A percentile compares a stretch with the other conserved stretches of the same genome.
These are phyloP conservation scores for Boletus eberwhitei DNA, from an alignment of 768 basidiomycete genomes.

Conservation along the genomic window DNA sequence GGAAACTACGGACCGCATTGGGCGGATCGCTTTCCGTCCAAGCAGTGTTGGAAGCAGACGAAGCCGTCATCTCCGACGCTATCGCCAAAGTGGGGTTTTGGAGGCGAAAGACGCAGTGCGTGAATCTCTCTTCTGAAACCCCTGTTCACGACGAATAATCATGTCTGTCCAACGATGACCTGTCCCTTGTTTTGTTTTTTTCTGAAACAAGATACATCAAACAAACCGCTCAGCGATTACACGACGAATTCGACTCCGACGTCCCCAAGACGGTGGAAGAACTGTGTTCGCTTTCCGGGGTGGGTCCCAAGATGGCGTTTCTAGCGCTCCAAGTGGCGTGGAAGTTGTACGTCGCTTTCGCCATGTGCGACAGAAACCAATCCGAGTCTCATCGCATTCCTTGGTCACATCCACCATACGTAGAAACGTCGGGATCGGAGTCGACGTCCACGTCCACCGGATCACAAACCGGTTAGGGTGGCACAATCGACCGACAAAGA, in stretches of 20 bases:
- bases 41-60: conserved; percentile 62
- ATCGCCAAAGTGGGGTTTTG: conserved; percentile 93
- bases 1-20: conserved; percentile 65
- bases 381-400: neutral
- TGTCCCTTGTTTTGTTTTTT: neutral
- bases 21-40: conserved; percentile 79
- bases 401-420: neutral
- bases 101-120: conserved; percentile 80
- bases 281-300: conserved; percentile 82
- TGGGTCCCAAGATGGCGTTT: conserved; percentile 97
- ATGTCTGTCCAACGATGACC: too few relatives aligned
- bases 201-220: conserved; percentile 58
- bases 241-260: conserved; percentile 74
- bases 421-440: conserved; percentile 88
- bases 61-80: conserved; percentile 60
- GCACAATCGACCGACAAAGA: conserved; percentile 83
- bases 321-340: conserved; percentile 80
- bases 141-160: neutral
- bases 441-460: conserved; percentile 94
- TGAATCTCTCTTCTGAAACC: conserved; percentile 3
- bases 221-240: conserved; percentile 63
- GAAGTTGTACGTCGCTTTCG: conserved; percentile 54
- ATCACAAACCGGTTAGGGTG: conserved; percentile 93
- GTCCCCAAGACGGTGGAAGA: conserved; percentile 88
- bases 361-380: neutral